Base-by-base conservation (phyloP, 1,284 basidiomycete genomes). In the Microbotryum scabiosae region DNA sequence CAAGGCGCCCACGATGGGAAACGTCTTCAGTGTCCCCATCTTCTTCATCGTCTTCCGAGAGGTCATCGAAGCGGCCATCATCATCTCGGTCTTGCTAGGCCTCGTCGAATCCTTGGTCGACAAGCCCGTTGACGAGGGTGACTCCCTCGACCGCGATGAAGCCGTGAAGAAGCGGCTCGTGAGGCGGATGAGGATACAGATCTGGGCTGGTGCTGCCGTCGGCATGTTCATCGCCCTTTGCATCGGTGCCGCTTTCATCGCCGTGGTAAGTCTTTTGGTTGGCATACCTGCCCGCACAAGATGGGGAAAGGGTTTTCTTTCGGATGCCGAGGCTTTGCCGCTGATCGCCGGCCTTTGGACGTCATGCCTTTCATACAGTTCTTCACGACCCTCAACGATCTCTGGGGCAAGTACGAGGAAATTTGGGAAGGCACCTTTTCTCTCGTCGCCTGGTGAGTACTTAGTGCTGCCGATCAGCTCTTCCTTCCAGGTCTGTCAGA, bases 1-100 rank as follows among this genome's bases (percentile, higher is more conserved):
- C 7, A 9, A 30, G 30, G 30, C 36, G 36, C 36, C 12, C 28
- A 55, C 36, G 14, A 60, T 60, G 59, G 59, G 54, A 16, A 60
- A 60, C 59, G 54, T 56, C 26, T 60, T 60, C 59, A 64, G 63
- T 44, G 66, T 67, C 9, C 60, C 63, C 18, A 65, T 71, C 61
- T 71, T 71, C 59, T 66, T 71, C 63, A 69, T 71, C 53, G 70
- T 69, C 72, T 88, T 92, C 70, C 83, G 90, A 66, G 90, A 94
- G 80, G 85, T 87, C 2, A 81, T 94, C 66, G 90, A 94, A 78
- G 87, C 88, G 9, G 84, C 84, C 56, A 86, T 93, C 77, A 89
- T 93, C 79, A 78, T 92, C 76, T 88, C 88, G 10, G 87, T 91
- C 64, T 82, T 94, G 56, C 83, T 92, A 47, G 84, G 87, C 66